Base-by-base conservation (phyloP, 495 filamentous ascomycete genomes). In the Penicillium subrubescens region DNA sequence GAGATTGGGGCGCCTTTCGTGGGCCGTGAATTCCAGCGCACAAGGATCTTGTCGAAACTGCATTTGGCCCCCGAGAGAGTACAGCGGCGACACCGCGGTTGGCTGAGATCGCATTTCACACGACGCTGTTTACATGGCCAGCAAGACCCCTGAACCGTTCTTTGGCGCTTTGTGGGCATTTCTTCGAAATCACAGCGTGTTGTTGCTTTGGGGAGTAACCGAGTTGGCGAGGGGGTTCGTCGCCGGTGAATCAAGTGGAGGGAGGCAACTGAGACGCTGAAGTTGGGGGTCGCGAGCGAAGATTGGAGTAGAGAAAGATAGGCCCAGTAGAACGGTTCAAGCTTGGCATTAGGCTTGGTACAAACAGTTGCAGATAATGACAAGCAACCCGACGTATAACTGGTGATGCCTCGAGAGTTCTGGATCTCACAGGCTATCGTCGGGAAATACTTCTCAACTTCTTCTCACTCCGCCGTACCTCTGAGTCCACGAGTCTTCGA, bases 51-150 rank as follows among this genome's bases (percentile, higher is more conserved):
- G 52, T 73, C 75, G 52, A 77, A 79, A 48, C 71, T 71, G 61
- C 77, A 79, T 8, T 64, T 65, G 19, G 71, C 65, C 10, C 75
- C 73, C 21, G 73, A 70, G 48, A 72, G 65, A 15, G 65, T 59
- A 61, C 76, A 79, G 55, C 73, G 73, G 3, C 68, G 71, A 60
- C 76, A 79, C 19, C 59, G 61, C 8, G 44, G 44, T 25, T 48
- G 29, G 73, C 70, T 31, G 39, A 79, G 64, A 44, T 79, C 76
- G 61, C 76, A 79, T 61, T 77, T 75, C 27, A 77, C 73, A 29
- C 76, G 62, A 27, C 76, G 71, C 33, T 79, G 71, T 57, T 79
- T 79, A 66, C 76, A 79, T 43, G 71, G 67, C 75, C 75, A 77
- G 34, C 75, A 79, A 8, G 76, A 77, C 21, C 76, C 76, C 50